Percentiles rank a stretch among this genome's conserved stretches.
Evolutionary conservation across 1,284 basidiomycete genomes (phyloP).

Genomic region (Ceratobasidium sp.): DNA sequence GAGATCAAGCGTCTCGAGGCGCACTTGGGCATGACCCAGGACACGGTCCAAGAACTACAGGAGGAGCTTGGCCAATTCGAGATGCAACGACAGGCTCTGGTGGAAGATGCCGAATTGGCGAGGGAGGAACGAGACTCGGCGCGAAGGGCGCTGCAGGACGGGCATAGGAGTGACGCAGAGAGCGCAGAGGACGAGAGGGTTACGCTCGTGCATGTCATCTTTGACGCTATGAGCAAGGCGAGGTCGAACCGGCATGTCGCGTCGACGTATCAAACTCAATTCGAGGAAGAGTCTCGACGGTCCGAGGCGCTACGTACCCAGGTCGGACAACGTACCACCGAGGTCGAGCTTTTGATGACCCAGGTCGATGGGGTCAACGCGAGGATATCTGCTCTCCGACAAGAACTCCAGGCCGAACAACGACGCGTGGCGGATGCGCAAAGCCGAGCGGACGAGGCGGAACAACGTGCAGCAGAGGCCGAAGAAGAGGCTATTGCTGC

Average conservation of each 20-base stretch:
- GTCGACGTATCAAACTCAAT: background rate
- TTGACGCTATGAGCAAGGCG: slow-evolving; percentile 11
- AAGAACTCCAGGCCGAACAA: slow-evolving; percentile 34
- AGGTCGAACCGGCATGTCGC: background rate
- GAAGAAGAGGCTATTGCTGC: slow-evolving; percentile 1
- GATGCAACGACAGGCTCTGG: slow-evolving; percentile 27
- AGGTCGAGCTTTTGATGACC: slow-evolving; percentile 30
- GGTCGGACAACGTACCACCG: slow-evolving; percentile 8
- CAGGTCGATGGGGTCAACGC: slow-evolving; percentile 32
- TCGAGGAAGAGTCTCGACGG: background rate
- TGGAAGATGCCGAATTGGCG: slow-evolving; percentile 39
- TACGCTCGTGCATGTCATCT: background rate
- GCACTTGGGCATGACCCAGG: slow-evolving; percentile 40
- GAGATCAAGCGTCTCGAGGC: slow-evolving; percentile 42
- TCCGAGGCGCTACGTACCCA: slow-evolving; percentile 7
- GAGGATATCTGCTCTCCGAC: slow-evolving; percentile 25
- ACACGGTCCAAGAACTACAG: slow-evolving; percentile 36
- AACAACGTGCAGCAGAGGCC: slow-evolving; percentile 24
- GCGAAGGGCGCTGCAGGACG: slow-evolving; percentile 13
- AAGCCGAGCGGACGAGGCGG: slow-evolving; percentile 23
- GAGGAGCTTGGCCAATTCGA: slow-evolving; percentile 32
- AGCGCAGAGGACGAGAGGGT: slow-evolving; percentile 6
- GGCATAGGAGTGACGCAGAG: slow-evolving; percentile 9
- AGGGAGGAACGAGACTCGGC: slow-evolving; percentile 41
- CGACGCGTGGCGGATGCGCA: slow-evolving; percentile 11